Base-by-base conservation (phyloP, 768 basidiomycete genomes). In the Trametes elegans region DNA sequence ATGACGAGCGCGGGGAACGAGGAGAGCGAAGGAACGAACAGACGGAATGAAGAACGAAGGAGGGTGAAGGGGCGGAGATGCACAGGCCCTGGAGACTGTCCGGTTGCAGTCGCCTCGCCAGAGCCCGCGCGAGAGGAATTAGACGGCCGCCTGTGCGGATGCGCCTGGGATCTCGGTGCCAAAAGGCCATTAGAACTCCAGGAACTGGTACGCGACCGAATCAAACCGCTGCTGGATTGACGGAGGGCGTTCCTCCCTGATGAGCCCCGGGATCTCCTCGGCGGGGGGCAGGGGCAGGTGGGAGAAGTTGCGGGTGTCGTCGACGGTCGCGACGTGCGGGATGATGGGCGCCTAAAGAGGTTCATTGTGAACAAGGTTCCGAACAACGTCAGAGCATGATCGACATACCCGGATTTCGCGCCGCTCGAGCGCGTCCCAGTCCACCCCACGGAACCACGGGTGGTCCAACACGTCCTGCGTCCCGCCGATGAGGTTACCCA, bases 371-470 rank as follows among this genome's bases (percentile, higher is more conserved):
- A 49, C 34, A 51, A 61, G 18, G 53, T 29, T 42, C 21, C 36
- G 38, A 26, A 27, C 43, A 21, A 18, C 49, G 35, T 23, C 36
- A 40, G 5, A 47, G 41, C 38, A n/a, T 39, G 49, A 40, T 45
- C 29, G 40, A 73, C 81, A 65, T 62, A 92, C 93, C 65, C 85
- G 82, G 54, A 96, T 95, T 70, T 93, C 88, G 51, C 89, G 82
- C 31, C 88, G 81, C 67, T 92, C 90, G 36, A 96, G 72, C 3
- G 90, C 88, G 55, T 82, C 85, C 93, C 93, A 96, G 65, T 95
- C 92, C 31, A 96, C 93, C 13, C 93, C 94, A 68, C 87, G 80
- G 76, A 98, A 98, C 95, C 95, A 98, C 0, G 90, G 82, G 70
- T 98, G 95, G 49, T 85, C 83, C 60, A 95, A 80, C 34, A 98